Evolutionary conservation across 805 yeast genomes (phyloP), one percentile per base, ranked within the genome.

Genomic region (Cephaloascus fragrans): DNA sequence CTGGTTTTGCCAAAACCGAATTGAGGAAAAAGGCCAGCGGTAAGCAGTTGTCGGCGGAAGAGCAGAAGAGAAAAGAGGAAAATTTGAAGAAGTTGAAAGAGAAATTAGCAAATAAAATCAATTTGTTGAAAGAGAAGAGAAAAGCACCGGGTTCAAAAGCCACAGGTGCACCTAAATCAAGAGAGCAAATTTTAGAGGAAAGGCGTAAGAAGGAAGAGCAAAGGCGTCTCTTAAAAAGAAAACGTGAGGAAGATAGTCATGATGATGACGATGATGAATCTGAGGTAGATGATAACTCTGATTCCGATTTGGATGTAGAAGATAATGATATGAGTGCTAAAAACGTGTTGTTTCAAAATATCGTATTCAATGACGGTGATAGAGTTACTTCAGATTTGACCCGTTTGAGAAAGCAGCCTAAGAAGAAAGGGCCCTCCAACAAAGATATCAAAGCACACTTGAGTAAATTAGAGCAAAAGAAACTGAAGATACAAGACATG

Each of bases 111-210:
- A 73, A 72, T 15, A 85, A 79, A 56, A 89, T 93, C 46, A 73
- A 66, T 41, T 62, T 61, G 6, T 52, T 93, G 62, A 77, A 80
- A 47, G 88, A 80, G 40, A 83, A 76, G 59, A 78, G 99, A 56
- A 89, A 83, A 51, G 98, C 97, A 1, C 93, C 94, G 1, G 97
- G 97, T 2, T 65, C 89, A 1, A 80, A 77, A 35, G 77, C 70
- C 3, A 67, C 71, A 3, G 96, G 96, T 18, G 93, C 96, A 0
- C 88, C 89, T 14, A 72, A 79, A 42, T 84, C 90, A 9, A 71
- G 97, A 59, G 94, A 87, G 47, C 89, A 82, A 33, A 78, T 84
- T 37, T 61, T 85, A 39, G 78, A 72, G 29, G 83, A 78, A 47
- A 75, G 95, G 44, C 66, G 67, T 45, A 55, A 52, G 37, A 69